These are phyloP conservation scores for Zygnema circumcarinatum DNA, from an alignment of 139 green algal genomes.

Conservation along the genomic window DNA sequence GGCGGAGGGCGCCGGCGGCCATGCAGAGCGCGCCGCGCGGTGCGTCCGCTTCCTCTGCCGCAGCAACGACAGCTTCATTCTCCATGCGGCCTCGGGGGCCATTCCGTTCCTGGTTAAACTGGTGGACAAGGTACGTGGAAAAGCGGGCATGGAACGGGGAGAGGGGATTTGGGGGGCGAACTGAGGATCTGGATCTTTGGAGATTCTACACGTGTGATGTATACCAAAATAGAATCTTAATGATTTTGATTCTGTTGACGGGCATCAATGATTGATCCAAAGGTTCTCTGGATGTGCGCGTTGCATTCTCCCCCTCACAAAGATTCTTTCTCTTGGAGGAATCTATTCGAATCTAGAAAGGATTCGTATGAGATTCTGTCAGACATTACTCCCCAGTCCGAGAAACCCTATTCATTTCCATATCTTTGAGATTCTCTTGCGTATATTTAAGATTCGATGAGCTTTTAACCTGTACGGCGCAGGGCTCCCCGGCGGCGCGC, in stretches of 20 bases:
- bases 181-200: too few species aligned
- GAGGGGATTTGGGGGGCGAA: too few species aligned
- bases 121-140: background rate
- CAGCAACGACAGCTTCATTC: conserved; percentile 38
- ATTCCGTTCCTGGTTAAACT: background rate
- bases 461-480: too few species aligned
- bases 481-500: conserved; percentile 24
- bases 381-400: too few species aligned
- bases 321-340: background rate
- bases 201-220: background rate
- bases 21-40: conserved; percentile 8
- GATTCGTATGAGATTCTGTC: too few species aligned
- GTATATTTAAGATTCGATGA: too few species aligned
- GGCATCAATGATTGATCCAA: background rate
- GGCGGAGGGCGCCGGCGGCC: background rate
- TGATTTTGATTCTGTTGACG: background rate
- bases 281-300: background rate
- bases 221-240: background rate
- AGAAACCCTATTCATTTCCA: too few species aligned
- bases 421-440: too few species aligned
- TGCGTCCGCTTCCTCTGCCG: conserved; percentile 34
- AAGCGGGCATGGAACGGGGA: too few species aligned
- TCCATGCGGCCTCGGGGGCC: background rate
- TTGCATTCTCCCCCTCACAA: background rate
- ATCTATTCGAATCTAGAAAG: too few species aligned